Evolutionary conservation across 2,329 filamentous ascomycete species (phyloP), one percentile per base, ranked within the genome.

Genomic region (Aspergillus novoparasiticus): DNA sequence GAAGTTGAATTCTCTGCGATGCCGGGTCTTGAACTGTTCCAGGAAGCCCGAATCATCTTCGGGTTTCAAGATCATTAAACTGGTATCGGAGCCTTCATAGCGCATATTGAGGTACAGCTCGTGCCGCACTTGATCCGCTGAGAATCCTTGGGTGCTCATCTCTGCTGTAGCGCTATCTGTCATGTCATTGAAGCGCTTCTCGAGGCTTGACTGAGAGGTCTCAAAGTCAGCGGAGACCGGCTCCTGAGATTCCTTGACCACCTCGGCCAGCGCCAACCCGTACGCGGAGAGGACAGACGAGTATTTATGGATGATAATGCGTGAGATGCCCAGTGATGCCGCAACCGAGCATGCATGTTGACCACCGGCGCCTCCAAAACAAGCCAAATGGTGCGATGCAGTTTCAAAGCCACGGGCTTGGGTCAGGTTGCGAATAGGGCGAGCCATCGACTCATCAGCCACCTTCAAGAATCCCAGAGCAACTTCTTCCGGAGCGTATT

Each of bases 331-430:
- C 1, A 97, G 82, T 3, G 91, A 91, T 71, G 93, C 89, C 2
- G 93, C 94, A 66, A 97, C 96, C 1, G 93, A 93, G 23, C 96
- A 93, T 1, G 94, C 94, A 71, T 97, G 94, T 75, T 97, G 94
- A 0, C 94, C 94, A 56, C 94, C 94, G 0, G 94, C 94, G 61
- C 94, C 94, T 50, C 94, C 94, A 78, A 97, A 97, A 0, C 93
- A 96, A 0, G 94, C 93, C 43, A 97, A 84, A n/a, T 93, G 85
- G 76, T 97, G 94, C 69, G 92, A 92, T 1, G 91, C 93, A 0
- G 93, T 95, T 74, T 97, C 93, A 68, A 96, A 93, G 0, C 94
- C 94, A 77, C 95, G 93, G 32, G 94, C 94, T 76, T 97, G 94
- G 0, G 94, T 97, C 68, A 97, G 86, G 36, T 92, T 94, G 41